These are phyloP conservation scores for Leptographium lundbergii DNA, from an alignment of 2,329 filamentous ascomycete genomes.

Conservation along the genomic window DNA sequence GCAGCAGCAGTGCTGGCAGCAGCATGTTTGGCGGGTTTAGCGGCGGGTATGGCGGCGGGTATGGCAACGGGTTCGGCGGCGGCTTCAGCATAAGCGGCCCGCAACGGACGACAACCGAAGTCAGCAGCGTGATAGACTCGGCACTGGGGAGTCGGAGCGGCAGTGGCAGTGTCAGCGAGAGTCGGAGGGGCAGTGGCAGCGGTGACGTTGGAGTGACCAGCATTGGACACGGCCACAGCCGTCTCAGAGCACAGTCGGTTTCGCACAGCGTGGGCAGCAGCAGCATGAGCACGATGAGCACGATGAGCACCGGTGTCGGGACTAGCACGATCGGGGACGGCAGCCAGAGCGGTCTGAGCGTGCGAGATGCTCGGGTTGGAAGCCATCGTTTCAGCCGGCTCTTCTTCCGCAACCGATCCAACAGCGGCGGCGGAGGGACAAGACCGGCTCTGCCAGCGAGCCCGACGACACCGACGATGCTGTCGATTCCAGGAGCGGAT, in stretches of 20 bases:
- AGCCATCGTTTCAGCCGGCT: slow-evolving; percentile 2
- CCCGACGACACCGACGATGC: neutral
- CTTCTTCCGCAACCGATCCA: slow-evolving; percentile 3
- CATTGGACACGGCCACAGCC: neutral
- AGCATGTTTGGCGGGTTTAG: too few relatives aligned
- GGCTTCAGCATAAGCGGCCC: neutral
- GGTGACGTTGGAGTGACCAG: neutral
- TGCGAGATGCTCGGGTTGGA: too few relatives aligned
- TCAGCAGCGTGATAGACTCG: neutral
- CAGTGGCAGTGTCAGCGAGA: neutral
- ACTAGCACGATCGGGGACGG: too few relatives aligned
- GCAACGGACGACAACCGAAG: neutral
- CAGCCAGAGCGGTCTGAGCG: too few relatives aligned
- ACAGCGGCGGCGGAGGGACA: neutral
- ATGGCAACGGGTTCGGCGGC: too few relatives aligned
- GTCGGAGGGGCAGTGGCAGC: neutral
- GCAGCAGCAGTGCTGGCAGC: neutral
- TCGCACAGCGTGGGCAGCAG: too few relatives aligned
- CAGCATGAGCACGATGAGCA: too few relatives aligned
- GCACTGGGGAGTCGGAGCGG: neutral
- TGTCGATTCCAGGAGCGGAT: neutral
- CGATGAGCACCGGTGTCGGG: too few relatives aligned
- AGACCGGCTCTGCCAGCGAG: neutral
- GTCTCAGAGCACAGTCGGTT: too few relatives aligned
- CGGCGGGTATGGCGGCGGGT: too few relatives aligned